Evolutionary conservation across 2,329 filamentous ascomycete genomes (phyloP).

Genomic region (Geosmithia flava): DNA sequence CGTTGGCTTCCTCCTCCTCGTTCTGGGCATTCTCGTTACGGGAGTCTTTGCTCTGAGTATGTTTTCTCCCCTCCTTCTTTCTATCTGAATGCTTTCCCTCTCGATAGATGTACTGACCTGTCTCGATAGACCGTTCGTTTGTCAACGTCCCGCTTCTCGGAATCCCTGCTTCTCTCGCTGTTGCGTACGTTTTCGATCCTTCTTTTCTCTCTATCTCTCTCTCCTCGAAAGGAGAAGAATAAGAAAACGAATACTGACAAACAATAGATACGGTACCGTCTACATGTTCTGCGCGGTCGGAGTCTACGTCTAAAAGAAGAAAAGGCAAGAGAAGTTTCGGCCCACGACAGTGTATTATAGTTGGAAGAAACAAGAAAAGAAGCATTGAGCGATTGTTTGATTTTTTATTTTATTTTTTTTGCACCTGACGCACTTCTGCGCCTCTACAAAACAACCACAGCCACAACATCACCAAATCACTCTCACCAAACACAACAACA

Average conservation of each 20-base stretch:
- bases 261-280: constrained; percentile 68
- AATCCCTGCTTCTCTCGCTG: constrained; percentile 73
- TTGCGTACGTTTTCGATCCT: constrained; percentile 57
- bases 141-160: constrained; percentile 66
- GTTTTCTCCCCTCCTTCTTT: constrained; percentile 10
- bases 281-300: constrained; percentile 99
- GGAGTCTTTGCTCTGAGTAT: constrained; percentile 80
- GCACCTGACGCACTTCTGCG: constrained; percentile 7
- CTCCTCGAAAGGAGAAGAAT: neutral
- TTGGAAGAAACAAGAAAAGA: constrained; percentile 17
- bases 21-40: constrained; percentile 59
- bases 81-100: neutral
- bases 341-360: constrained; percentile 22
- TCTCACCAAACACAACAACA: neutral
- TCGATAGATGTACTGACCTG: constrained; percentile 4
- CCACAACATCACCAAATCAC: no score
- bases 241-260: constrained; percentile 8
- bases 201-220: no score
- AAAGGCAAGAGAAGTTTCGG: constrained; percentile 9
- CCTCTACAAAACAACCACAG: no score
- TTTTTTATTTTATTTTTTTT: constrained; percentile 7
- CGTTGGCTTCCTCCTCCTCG: constrained; percentile 64
- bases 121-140: constrained; percentile 62
- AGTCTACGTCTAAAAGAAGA: constrained; percentile 75
- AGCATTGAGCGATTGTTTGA: constrained; percentile 14